Evolutionary conservation across 1,284 basidiomycete genomes (phyloP).

Genomic region (Tylopilus sp.): DNA sequence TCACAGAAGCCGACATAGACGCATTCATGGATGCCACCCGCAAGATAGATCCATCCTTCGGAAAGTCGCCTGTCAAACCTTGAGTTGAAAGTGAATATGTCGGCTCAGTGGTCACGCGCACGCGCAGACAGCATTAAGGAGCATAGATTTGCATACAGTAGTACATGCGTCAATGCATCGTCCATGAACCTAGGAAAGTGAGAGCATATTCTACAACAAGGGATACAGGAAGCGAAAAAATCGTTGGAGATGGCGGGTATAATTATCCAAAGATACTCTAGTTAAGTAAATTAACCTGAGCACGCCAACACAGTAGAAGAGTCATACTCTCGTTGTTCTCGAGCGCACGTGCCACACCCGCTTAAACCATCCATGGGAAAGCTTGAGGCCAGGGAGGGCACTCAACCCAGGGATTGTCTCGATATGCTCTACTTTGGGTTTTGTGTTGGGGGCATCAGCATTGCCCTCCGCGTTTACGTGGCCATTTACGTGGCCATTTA

Average conservation of each 20-base stretch:
- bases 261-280: constrained; percentile 6
- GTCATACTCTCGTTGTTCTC: constrained; percentile 34
- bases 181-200: background rate
- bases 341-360: constrained; percentile 45
- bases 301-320: background rate
- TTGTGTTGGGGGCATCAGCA: background rate
- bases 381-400: constrained; percentile 38
- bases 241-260: background rate
- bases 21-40: constrained; percentile 89
- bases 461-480: background rate
- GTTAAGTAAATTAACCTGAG: constrained; percentile 16
- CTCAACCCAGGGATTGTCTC: constrained; percentile 38
- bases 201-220: constrained; percentile 8
- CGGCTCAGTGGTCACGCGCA: background rate
- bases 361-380: constrained; percentile 41
- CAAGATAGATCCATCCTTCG: constrained; percentile 74
- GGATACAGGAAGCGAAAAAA: constrained; percentile 10
- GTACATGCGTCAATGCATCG: constrained; percentile 7
- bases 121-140: constrained; percentile 8
- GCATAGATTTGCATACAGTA: constrained; percentile 2
- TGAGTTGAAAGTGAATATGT: background rate
- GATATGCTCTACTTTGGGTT: constrained; percentile 32
- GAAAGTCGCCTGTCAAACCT: constrained; percentile 32
- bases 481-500: constrained; percentile 7
- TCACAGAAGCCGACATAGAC: constrained; percentile 85